phyloP scores from a whole-genome alignment of 2,329 filamentous ascomycete genomes.

The Fusarium nisikadoi region DNA sequence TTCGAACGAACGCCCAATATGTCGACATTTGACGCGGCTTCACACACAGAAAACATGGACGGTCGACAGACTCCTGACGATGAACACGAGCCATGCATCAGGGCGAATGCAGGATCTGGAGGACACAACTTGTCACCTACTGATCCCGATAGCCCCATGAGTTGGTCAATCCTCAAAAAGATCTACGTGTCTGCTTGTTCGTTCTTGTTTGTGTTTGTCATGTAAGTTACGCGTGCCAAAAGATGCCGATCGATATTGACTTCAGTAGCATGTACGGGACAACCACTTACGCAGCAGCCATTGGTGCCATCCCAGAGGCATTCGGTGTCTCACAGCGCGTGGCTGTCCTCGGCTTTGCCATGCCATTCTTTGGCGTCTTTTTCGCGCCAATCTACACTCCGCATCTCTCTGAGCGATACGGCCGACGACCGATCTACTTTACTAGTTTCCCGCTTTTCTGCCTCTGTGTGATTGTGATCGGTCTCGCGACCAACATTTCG shows the following conservation, averaged over 20 bases:
- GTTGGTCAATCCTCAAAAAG: not conserved
- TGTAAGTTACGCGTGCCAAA: not conserved
- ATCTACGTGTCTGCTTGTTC: not conserved
- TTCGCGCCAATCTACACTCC: constrained; percentile 1
- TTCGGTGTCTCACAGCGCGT: not conserved
- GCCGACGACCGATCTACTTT: not conserved
- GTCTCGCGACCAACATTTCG: not conserved
- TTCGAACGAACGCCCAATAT: not conserved
- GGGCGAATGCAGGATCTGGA: not conserved
- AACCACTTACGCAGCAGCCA: not conserved
- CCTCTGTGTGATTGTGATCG: not conserved
- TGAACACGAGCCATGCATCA: not conserved
- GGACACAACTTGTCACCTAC: not conserved
- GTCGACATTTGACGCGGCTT: not conserved
- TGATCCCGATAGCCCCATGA: constrained; percentile 3
- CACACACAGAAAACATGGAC: not conserved
- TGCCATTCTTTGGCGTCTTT: constrained; percentile 1
- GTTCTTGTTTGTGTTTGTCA: not conserved
- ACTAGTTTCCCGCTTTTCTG: not conserved
- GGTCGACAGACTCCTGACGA: not conserved
- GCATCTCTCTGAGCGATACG: not conserved
- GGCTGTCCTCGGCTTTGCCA: not conserved
- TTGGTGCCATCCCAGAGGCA: not conserved
- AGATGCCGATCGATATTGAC: not conserved
- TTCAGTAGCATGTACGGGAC: not conserved